Percentiles rank a stretch among this genome's conserved stretches.
Evolutionary conservation across 768 basidiomycete genomes (phyloP).

Genomic region (Boletus tomentosulus): DNA sequence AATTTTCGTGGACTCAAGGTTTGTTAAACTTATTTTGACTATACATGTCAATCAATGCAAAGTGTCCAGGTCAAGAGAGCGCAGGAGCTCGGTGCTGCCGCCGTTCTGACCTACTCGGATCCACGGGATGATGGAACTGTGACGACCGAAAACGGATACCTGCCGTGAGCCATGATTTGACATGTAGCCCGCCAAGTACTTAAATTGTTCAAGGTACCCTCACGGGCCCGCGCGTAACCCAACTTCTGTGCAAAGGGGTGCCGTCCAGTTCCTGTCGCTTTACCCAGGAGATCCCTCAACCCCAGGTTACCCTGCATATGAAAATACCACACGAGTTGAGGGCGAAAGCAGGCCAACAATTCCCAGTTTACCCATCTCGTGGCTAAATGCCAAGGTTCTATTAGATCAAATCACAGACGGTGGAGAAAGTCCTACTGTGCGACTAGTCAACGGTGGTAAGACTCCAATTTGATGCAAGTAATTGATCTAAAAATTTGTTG

Average conservation of each 20-base stretch:
- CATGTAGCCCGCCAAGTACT: not conserved
- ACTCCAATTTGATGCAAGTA: not conserved
- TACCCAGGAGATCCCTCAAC: slow-evolving; percentile 84
- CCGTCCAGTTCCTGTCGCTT: slow-evolving; percentile 64
- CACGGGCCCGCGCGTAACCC: slow-evolving; percentile 86
- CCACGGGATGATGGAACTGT: slow-evolving; percentile 84
- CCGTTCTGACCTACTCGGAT: slow-evolving; percentile 81
- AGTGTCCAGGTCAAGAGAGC: slow-evolving; percentile 69
- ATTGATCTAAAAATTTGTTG: not conserved
- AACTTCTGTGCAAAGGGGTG: slow-evolving; percentile 80
- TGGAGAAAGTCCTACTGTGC: slow-evolving; percentile 38
- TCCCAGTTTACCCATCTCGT: slow-evolving; percentile 88
- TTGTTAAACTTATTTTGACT: slow-evolving; percentile 6
- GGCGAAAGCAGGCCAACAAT: slow-evolving; percentile 66
- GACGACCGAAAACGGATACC: slow-evolving; percentile 72
- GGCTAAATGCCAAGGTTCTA: slow-evolving; percentile 73
- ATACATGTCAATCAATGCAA: slow-evolving; percentile 22
- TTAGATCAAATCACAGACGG: slow-evolving; percentile 43
- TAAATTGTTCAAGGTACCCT: slow-evolving; percentile 38
- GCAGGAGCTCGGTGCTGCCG: slow-evolving; percentile 81
- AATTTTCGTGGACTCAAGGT: slow-evolving; percentile 92
- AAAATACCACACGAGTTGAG: slow-evolving; percentile 63
- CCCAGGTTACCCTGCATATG: slow-evolving; percentile 84
- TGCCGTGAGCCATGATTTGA: slow-evolving; percentile 38
- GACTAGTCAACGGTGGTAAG: slow-evolving; percentile 54